Evolutionary conservation across 257 asterid species (phyloP).

Genomic region (Penstemon newberryi): DNA sequence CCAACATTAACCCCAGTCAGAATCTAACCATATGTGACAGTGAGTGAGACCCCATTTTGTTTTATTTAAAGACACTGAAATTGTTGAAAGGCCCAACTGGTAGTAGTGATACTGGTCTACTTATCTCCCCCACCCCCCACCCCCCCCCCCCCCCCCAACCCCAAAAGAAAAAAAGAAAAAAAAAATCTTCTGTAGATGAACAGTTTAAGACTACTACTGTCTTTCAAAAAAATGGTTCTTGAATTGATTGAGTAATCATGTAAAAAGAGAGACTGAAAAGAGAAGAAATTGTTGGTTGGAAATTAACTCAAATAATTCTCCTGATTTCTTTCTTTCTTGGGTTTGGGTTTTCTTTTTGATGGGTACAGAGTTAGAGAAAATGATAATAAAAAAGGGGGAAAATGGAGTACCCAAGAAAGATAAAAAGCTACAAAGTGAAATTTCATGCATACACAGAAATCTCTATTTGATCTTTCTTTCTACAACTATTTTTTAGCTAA

Average conservation of each 20-base stretch:
- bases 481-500: constrained; percentile 5
- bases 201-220: constrained; percentile 28
- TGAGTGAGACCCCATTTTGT: constrained; percentile 39
- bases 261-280: constrained; percentile 23
- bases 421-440: constrained; percentile 38
- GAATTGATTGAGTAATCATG: constrained; percentile 55
- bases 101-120: constrained; percentile 32
- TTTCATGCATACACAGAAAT: constrained; percentile 44
- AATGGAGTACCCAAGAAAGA: constrained; percentile 55
- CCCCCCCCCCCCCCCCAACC: constrained; percentile 15
- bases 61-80: constrained; percentile 66
- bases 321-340: constrained; percentile 15
- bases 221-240: constrained; percentile 19
- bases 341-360: constrained; percentile 37
- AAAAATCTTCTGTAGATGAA: constrained; percentile 46
- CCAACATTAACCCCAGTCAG: constrained; percentile 58
- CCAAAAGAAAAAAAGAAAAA: background rate
- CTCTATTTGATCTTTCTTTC: constrained; percentile 16
- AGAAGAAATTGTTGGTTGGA: constrained; percentile 12
- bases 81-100: constrained; percentile 43
- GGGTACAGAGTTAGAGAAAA: constrained; percentile 56
- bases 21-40: constrained; percentile 52
- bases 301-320: too few species aligned
- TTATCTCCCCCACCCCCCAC: constrained; percentile 13
- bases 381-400: constrained; percentile 36